Evolutionary conservation across 176 grass and related monocot species (phyloP), one percentile per base, ranked within the genome.

Genomic region (Cenchrus americanus): DNA sequence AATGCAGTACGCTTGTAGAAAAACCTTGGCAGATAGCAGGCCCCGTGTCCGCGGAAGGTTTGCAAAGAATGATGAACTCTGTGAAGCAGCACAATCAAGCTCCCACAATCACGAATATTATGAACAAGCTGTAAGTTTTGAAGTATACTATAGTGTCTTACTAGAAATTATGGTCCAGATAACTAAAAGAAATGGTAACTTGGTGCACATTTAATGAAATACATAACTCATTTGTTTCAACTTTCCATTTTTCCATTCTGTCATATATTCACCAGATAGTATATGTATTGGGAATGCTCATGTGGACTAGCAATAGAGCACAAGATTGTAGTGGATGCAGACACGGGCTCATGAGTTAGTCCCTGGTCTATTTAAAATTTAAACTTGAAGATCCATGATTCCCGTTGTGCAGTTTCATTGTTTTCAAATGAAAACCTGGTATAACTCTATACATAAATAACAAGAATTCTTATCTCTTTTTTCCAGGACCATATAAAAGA

Each of bases 1-100:
- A 64, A 85, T 92, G 77, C 91, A 99, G 97, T 99, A 99, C 24
- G 97, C 93, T 69, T 99, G 97, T 79, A 92, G 97, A 76, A 99
- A 99, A 92, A 96, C 97, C 55, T 90, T 99, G 81, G 97, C 97
- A 37, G 97, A 99, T 72, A 99, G 91, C 78, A 87, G 97, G 32
- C 97, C 96, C 14, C 91, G 97, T 58, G 91, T 99, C 49, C 91
- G 91, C 0, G 97, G 97, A 82, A 90, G 97, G 83, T 99, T 99
- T 60, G 96, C 96, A 7, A 99, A 94, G 89, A 95, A 94, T 37
- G 93, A 99, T 21, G 91, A 96, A 30, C 84, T 85, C 59, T 87
- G 87, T 80, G 96, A 99, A 83, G 80, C 85, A 83, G 67, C 80
- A 30, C 89, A 83, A 80, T 79, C 83, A 65, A 87, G 43, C 74